phyloP scores from a whole-genome alignment of 164 flowering plant species.

The Vitis cinerea region DNA sequence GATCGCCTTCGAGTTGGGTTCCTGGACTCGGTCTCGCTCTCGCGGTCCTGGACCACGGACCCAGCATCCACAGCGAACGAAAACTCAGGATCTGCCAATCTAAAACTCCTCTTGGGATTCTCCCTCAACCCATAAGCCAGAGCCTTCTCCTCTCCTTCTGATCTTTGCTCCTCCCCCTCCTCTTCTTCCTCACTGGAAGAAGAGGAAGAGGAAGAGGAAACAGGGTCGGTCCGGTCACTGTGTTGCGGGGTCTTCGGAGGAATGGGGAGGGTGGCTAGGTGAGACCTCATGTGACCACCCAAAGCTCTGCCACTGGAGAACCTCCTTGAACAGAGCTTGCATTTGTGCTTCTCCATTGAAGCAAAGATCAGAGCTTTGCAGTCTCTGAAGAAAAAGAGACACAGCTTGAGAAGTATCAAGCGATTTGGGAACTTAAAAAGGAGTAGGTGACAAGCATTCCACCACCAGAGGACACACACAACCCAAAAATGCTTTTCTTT shows the following conservation, averaged over 20 bases:
- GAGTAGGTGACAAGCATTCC: slow-evolving; percentile 86
- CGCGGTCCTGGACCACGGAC: slow-evolving; percentile 24
- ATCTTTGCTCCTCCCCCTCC: slow-evolving; percentile 8
- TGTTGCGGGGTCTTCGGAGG: slow-evolving; percentile 24
- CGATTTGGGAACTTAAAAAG: slow-evolving; percentile 31
- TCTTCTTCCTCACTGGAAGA: slow-evolving; percentile 23
- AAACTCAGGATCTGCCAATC: slow-evolving; percentile 30
- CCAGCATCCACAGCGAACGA: slow-evolving; percentile 19
- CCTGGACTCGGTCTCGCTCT: slow-evolving; percentile 36
- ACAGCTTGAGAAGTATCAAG: background rate
- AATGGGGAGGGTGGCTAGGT: slow-evolving; percentile 25
- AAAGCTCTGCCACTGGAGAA: slow-evolving; percentile 47
- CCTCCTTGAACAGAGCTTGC: slow-evolving; percentile 42
- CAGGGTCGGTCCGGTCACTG: slow-evolving; percentile 19
- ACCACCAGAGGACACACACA: slow-evolving; percentile 30
- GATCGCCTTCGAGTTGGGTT: slow-evolving; percentile 31
- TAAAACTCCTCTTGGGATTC: slow-evolving; percentile 35
- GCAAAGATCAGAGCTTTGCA: slow-evolving; percentile 4
- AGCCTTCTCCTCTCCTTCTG: slow-evolving; percentile 20
- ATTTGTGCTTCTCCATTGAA: slow-evolving; percentile 44
- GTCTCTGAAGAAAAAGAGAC: background rate
- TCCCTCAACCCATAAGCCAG: slow-evolving; percentile 27
- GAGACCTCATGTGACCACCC: slow-evolving; percentile 62
- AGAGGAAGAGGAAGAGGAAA: slow-evolving; percentile 30
- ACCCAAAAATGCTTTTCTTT: slow-evolving; percentile 23